Conservation (phyloP, 1,284 basidiomycete genomes). For the Austroboletus olivaceoglutinosus region DNA sequence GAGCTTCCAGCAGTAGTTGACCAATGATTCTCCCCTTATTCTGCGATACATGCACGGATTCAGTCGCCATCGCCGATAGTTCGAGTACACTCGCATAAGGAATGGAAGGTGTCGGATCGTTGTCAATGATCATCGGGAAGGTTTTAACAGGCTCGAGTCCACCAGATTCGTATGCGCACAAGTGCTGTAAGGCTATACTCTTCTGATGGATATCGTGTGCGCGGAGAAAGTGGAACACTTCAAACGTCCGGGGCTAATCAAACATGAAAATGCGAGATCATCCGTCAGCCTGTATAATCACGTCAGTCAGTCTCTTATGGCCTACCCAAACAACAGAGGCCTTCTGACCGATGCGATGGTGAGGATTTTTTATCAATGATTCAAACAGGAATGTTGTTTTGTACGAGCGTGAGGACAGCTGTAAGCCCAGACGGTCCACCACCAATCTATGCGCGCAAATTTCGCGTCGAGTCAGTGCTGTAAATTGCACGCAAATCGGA, state of each 20-base stretch:
- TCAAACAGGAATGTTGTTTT: constrained; percentile 40
- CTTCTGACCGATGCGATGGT: constrained; percentile 25
- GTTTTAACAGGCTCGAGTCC: constrained; percentile 18
- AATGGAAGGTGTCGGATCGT: constrained; percentile 25
- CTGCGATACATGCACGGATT: constrained; percentile 2
- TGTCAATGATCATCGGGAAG: neutral
- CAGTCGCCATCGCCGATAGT: neutral
- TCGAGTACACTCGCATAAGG: constrained; percentile 19
- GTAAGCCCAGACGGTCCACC: constrained; percentile 50
- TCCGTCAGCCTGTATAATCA: neutral
- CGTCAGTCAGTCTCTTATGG: neutral
- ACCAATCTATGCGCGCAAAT: constrained; percentile 37
- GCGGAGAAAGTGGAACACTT: constrained; percentile 30
- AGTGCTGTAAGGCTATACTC: neutral
- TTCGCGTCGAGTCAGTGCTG: neutral
- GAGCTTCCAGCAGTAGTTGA: constrained; percentile 32
- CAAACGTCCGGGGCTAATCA: constrained; percentile 31
- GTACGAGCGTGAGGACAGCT: constrained; percentile 45
- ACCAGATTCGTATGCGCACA: constrained; percentile 22
- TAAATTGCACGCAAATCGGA: neutral
- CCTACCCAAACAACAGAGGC: constrained; percentile 31
- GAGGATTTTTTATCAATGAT: constrained; percentile 35
- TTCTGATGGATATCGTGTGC: constrained; percentile 17
- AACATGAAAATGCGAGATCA: too few relatives aligned
- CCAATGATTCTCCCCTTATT: constrained; percentile 24